These are phyloP conservation scores for Annona squamosa DNA, from an alignment of 164 flowering plant genomes.

Conservation along the genomic window DNA sequence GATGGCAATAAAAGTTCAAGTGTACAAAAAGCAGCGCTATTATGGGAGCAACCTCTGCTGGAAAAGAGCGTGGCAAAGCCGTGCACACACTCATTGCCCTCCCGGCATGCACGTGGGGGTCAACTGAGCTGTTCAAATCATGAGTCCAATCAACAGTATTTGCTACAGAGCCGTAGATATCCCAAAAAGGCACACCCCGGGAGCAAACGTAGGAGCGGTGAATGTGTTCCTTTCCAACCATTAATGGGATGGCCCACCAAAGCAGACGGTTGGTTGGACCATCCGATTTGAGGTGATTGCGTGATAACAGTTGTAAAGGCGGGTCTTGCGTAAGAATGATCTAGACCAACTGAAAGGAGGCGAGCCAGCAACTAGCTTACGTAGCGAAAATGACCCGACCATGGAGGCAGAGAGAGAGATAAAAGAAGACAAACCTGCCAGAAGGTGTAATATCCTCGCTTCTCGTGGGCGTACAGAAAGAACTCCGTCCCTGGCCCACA, in stretches of 20 bases:
- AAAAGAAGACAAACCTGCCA: slow-evolving; percentile 73
- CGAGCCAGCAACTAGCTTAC: not conserved
- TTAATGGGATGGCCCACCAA: not conserved
- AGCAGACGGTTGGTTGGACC: not conserved
- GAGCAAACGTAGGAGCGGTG: not conserved
- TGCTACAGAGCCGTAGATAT: not conserved
- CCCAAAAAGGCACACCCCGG: no score
- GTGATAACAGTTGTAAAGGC: no score
- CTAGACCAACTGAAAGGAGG: not conserved
- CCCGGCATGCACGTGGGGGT: not conserved
- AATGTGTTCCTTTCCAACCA: not conserved
- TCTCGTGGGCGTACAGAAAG: slow-evolving; percentile 86
- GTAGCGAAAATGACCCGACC: not conserved
- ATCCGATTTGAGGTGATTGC: not conserved
- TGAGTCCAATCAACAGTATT: not conserved
- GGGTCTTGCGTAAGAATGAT: not conserved
- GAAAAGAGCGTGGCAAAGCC: not conserved
- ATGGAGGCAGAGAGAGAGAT: not conserved
- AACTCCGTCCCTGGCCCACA: slow-evolving; percentile 77
- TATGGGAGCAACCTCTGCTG: no score
- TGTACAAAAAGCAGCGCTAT: no score
- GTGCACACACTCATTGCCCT: not conserved
- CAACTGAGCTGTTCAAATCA: not conserved
- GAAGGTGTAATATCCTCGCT: slow-evolving; percentile 90
- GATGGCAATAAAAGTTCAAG: no score